These are phyloP conservation scores for Micractinium sp. DNA, from an alignment of 139 green algal species.

Conservation along the genomic window DNA sequence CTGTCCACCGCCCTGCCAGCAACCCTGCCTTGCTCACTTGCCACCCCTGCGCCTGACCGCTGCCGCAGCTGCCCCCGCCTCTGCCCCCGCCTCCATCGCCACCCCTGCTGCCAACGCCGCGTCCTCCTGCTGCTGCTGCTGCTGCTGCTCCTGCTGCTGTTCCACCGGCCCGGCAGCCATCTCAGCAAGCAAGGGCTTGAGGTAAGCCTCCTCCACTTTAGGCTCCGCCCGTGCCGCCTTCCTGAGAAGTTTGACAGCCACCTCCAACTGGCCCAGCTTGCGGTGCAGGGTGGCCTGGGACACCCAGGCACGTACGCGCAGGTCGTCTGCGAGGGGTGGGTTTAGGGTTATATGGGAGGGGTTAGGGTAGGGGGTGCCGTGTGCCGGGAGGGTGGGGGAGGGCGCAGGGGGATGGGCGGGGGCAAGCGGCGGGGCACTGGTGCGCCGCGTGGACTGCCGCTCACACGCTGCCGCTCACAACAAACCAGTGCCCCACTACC, in stretches of 20 bases:
- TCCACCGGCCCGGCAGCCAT: neutral
- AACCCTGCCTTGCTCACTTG: neutral
- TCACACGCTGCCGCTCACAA: neutral
- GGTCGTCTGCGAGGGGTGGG: neutral
- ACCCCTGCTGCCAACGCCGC: no score
- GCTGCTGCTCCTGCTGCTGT: neutral
- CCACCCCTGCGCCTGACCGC: neutral
- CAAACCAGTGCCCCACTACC: no score
- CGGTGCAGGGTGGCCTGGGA: constrained; percentile 34
- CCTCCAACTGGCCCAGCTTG: constrained; percentile 11
- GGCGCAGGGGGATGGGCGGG: neutral
- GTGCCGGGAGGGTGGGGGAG: neutral
- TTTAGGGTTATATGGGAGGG: neutral
- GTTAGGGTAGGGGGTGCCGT: neutral
- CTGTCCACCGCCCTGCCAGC: no score
- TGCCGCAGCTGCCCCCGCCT: neutral
- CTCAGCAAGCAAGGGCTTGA: constrained; percentile 31
- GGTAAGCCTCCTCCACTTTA: constrained; percentile 40
- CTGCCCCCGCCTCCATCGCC: neutral
- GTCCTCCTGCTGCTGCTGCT: neutral
- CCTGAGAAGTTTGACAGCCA: neutral
- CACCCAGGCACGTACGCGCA: constrained; percentile 39
- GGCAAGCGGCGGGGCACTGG: neutral
- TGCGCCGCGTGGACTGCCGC: neutral
- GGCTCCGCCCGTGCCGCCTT: constrained; percentile 35